Percentiles rank a stretch among this genome's conserved stretches.
phyloP scores from a whole-genome alignment of 2,329 filamentous ascomycete species.

The Parafenestella ontariensis region DNA sequence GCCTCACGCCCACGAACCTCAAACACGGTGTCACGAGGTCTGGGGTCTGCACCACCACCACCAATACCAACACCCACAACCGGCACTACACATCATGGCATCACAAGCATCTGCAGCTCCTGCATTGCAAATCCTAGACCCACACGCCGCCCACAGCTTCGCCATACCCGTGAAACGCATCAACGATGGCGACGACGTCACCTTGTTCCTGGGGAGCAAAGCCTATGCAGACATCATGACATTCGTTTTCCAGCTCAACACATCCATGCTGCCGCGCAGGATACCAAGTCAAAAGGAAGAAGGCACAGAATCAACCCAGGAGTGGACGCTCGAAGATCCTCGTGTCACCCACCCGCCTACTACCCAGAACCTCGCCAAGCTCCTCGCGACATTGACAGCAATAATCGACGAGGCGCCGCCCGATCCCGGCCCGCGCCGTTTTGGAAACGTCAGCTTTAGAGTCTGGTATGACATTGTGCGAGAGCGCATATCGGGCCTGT shows the following conservation, averaged over 20 bases:
- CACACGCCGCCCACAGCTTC: slow-evolving; percentile 57
- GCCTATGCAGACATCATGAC: slow-evolving; percentile 88
- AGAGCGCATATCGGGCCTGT: slow-evolving; percentile 62
- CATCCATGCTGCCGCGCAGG: slow-evolving; percentile 78
- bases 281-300: slow-evolving; percentile 46
- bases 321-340: slow-evolving; percentile 58
- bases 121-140: slow-evolving; percentile 32
- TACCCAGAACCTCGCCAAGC: slow-evolving; percentile 68
- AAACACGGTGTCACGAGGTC: slow-evolving; percentile 32
- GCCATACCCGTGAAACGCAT: slow-evolving; percentile 78
- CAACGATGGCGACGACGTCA: slow-evolving; percentile 82
- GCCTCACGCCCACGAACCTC: slow-evolving; percentile 1
- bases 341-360: slow-evolving; percentile 60
- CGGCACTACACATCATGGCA: slow-evolving; percentile 8
- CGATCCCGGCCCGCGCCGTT: slow-evolving; percentile 83
- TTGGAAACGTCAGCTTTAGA: slow-evolving; percentile 90
- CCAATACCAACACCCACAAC: too few relatives aligned
- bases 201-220: slow-evolving; percentile 77
- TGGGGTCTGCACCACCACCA: slow-evolving; percentile 7
- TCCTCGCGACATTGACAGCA: slow-evolving; percentile 69
- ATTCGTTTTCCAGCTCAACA: slow-evolving; percentile 90
- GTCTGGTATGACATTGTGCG: slow-evolving; percentile 79
- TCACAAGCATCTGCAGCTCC: slow-evolving; percentile 21
- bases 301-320: slow-evolving; percentile 53
- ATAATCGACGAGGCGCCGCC: slow-evolving; percentile 83